Percentiles rank a stretch among this genome's conserved stretches.
phyloP scores from a whole-genome alignment of 2,329 filamentous ascomycete genomes.

The Phoma sp. region DNA sequence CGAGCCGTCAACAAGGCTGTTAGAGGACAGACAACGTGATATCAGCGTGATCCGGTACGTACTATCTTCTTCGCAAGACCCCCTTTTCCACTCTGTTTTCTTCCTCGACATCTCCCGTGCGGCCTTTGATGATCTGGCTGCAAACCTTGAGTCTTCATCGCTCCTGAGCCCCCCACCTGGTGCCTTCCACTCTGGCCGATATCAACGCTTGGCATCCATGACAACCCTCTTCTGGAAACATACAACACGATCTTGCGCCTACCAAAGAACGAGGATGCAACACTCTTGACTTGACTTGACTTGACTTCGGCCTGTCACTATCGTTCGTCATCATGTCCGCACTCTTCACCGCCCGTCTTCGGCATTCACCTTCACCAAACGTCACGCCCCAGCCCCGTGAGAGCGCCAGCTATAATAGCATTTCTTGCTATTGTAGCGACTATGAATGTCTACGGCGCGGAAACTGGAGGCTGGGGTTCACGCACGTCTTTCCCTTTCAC shows the following conservation, averaged over 20 bases:
- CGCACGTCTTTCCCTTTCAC: background rate
- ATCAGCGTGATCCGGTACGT: conserved; percentile 2
- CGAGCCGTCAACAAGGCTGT: background rate
- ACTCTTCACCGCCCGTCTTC: conserved; percentile 4
- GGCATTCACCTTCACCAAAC: conserved; percentile 24
- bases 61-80: background rate
- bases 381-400: background rate
- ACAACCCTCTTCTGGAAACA: background rate
- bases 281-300: background rate
- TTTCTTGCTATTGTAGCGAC: background rate
- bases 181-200: background rate
- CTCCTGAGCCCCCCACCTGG: background rate
- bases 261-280: background rate
- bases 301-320: background rate
- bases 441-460: background rate
- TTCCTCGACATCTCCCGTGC: background rate
- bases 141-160: background rate
- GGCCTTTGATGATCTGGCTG: background rate
- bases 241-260: background rate
- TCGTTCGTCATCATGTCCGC: background rate
- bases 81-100: background rate
- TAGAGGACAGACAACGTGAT: background rate
- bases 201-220: background rate
- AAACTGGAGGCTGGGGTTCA: background rate
- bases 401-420: background rate